A percentile compares a stretch with the other conserved stretches of the same genome.
Conservation (phyloP, 2,329 filamentous ascomycete genomes). For the Sordariomycetes sp. region DNA sequence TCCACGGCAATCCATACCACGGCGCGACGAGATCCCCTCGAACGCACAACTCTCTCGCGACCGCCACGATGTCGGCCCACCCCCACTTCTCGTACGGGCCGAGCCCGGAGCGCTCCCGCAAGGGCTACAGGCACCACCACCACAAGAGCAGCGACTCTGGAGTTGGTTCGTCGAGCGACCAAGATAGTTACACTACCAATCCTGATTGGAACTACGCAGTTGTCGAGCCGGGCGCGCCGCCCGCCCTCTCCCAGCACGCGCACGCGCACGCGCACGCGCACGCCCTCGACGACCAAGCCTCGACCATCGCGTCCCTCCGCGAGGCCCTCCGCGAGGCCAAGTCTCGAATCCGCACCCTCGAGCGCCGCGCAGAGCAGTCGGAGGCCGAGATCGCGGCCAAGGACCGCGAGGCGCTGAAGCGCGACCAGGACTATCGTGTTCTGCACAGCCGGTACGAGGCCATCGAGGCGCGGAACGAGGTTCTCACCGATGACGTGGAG, state of each 20-base stretch:
- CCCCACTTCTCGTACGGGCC: neutral
- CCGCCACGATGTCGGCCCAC: neutral
- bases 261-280: neutral
- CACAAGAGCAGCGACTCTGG: constrained; percentile 10
- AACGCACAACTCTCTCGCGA: neutral
- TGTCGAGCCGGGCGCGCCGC: constrained; percentile 6
- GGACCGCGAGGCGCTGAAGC: neutral
- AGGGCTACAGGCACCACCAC: constrained; percentile 7
- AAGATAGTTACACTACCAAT: constrained; percentile 8
- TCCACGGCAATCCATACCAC: neutral
- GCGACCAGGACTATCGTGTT: constrained; percentile 1
- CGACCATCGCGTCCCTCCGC: constrained; percentile 1
- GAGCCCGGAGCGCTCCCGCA: neutral
- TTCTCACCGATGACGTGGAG: constrained; percentile 22
- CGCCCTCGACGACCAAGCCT: neutral
- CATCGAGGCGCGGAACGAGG: constrained; percentile 8
- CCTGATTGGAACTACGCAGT: constrained; percentile 8
- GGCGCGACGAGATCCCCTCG: neutral
- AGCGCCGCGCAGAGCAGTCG: neutral
- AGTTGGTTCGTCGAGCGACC: constrained; percentile 10
- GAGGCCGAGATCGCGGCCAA: neutral
- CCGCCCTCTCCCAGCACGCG: neutral
- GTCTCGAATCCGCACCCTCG: neutral
- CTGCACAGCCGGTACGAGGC: constrained; percentile 3
- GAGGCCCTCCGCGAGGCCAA: constrained; percentile 3